Conservation (phyloP, 2,329 filamentous ascomycete genomes). For the Neonectria magnoliae region DNA sequence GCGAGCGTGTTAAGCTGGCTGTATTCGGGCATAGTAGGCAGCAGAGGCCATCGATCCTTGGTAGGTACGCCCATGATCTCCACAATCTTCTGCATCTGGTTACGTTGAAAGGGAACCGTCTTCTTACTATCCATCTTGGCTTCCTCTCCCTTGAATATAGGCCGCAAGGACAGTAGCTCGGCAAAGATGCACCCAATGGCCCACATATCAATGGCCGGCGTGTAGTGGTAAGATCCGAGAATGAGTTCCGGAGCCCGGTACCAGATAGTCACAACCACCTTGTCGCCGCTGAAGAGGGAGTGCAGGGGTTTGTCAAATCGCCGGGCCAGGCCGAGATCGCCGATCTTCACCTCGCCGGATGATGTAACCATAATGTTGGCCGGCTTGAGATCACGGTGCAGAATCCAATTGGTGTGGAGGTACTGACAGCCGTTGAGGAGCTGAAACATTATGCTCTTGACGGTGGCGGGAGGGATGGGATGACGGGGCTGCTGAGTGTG, state of each 20-base stretch:
- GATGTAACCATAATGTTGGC: constrained; percentile 99
- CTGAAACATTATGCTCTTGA: constrained; percentile 96
- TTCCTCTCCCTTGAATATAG: constrained; percentile 98
- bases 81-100: constrained; percentile 99
- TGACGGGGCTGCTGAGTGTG: constrained; percentile 90
- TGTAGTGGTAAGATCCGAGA: constrained; percentile 94
- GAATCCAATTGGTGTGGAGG: constrained; percentile 94
- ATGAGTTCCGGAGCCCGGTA: constrained; percentile 95
- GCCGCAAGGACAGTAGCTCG: constrained; percentile 86
- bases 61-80: constrained; percentile 93
- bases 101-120: constrained; percentile 94
- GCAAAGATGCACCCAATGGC: constrained; percentile 98
- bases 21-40: constrained; percentile 89
- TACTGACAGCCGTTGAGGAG: constrained; percentile 95
- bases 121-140: constrained; percentile 99
- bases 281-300: constrained; percentile 91
- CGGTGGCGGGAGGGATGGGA: constrained; percentile 85
- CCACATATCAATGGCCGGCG: constrained; percentile 96
- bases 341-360: constrained; percentile 89
- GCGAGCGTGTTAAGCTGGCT: constrained; percentile 71
- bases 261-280: constrained; percentile 99
- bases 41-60: constrained; percentile 87
- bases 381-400: constrained; percentile 96
- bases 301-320: constrained; percentile 95
- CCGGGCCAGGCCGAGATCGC: constrained; percentile 90